Evolutionary conservation across 2,329 filamentous ascomycete genomes (phyloP).

Genomic region (Fragosphaeria purpurea): DNA sequence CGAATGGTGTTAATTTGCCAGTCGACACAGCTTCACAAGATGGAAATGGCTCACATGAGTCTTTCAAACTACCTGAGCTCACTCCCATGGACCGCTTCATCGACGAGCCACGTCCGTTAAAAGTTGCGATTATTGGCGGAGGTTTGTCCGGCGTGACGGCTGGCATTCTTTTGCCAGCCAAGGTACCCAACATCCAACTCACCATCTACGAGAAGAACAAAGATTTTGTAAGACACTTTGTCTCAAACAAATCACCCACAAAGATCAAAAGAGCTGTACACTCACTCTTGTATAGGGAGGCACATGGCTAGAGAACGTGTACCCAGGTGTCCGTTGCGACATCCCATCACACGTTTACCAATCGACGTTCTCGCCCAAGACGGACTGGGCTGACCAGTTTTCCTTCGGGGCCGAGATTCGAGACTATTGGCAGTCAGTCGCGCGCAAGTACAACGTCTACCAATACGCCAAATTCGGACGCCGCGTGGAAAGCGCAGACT

Average conservation of each 20-base stretch:
- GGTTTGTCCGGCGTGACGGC: conserved; percentile 54
- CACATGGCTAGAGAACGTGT: conserved; percentile 25
- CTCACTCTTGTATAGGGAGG: conserved; percentile 13
- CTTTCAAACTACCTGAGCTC: too few species aligned
- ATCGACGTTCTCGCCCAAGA: conserved; percentile 56
- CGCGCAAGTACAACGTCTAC: conserved; percentile 55
- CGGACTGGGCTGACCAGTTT: conserved; percentile 59
- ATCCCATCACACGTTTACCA: conserved; percentile 63
- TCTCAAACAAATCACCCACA: too few species aligned
- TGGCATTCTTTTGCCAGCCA: conserved; percentile 55
- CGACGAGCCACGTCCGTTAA: conserved; percentile 36
- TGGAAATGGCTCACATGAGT: too few species aligned
- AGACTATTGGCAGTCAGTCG: conserved; percentile 54
- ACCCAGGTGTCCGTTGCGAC: conserved; percentile 41
- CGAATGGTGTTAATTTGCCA: too few species aligned
- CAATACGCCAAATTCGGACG: conserved; percentile 44
- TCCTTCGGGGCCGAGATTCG: conserved; percentile 57
- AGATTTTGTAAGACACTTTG: conserved; percentile 52
- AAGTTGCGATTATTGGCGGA: conserved; percentile 54
- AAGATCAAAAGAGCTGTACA: too few species aligned
- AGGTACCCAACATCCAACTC: conserved; percentile 57
- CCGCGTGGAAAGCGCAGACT: conserved; percentile 44
- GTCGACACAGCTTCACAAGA: too few species aligned
- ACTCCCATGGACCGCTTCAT: conserved; percentile 28
- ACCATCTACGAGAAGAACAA: conserved; percentile 59